Conservation (phyloP, 106 monocot species). For the Alisma plantagoaquatica region DNA sequence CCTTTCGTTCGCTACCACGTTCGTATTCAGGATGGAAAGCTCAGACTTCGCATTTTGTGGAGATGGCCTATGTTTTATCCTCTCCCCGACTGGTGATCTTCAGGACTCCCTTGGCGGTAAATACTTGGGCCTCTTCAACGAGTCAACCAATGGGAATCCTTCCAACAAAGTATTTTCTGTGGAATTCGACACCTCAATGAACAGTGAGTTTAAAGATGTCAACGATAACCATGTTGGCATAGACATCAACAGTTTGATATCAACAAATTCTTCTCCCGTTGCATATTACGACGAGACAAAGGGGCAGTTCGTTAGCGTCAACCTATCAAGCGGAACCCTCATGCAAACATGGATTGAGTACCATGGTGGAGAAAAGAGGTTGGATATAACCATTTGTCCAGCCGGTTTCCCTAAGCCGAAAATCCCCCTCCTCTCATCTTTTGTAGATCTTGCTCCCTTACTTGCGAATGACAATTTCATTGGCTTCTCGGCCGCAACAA, state of each 20-base stretch:
- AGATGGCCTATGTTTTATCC: slow-evolving; percentile 1
- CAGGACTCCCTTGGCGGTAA: neutral
- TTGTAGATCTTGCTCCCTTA: neutral
- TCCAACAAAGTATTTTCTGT: neutral
- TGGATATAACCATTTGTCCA: neutral
- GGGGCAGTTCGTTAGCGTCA: neutral
- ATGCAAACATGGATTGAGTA: neutral
- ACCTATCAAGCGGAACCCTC: neutral
- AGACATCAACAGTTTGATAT: slow-evolving; percentile 2
- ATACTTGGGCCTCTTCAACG: slow-evolving; percentile 6
- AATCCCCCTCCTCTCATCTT: neutral
- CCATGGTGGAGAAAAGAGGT: neutral
- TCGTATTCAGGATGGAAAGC: neutral
- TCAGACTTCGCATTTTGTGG: neutral
- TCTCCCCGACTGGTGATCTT: neutral
- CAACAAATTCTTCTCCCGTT: neutral
- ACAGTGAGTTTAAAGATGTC: neutral
- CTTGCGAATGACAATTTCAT: neutral
- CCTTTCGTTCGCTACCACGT: neutral
- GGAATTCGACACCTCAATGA: neutral
- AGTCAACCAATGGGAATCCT: slow-evolving; percentile 1
- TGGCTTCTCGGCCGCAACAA: neutral
- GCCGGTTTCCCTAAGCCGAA: neutral
- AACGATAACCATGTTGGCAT: neutral
- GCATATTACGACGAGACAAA: neutral